Evolutionary conservation across 306 rosid species (phyloP), one percentile per base, ranked within the genome.

Genomic region (Lotus japonicus): DNA sequence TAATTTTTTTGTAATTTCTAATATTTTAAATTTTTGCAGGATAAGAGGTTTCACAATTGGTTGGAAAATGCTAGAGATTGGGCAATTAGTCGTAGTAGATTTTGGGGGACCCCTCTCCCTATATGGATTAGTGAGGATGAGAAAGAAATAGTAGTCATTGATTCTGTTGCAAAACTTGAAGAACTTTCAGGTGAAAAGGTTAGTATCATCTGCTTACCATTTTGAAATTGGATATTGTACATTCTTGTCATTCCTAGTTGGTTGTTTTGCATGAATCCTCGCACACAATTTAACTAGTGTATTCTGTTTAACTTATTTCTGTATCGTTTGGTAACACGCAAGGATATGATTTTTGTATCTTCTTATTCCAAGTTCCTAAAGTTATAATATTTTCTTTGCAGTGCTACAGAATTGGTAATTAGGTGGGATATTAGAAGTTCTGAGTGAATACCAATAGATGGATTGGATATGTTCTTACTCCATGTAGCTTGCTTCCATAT

Each of bases 61-160:
- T 85, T 94, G 51, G 99, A 94, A 84, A 94, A 94, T 90, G 99
- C 97, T 16, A 88, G 99, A 82, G 99, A 94, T 72, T 94, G 99
- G 97, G 97, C 97, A 63, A 82, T 94, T 64, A 94, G 99, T 78
- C 92, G 99, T 13, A 94, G 97, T 87, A 85, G 97, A 83, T 94
- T 94, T 78, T 94, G 99, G 99, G 99, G 97, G 45, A 94, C 97
- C 62, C 97, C 99, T 62, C 92, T 94, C 71, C 97, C 97, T 23
- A 64, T 94, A 74, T 94, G 97, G 99, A 84, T 90, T 51, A 94
- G 96, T 58, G 95, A 90, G 80, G 97, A 94, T 65, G 96, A 87
- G 31, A 84, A 84, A 80, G 99, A 90, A 79, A 64, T 82, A 58
- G 48, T 80, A 15, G 88, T 94, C 64, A 87, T 94, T 76, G 95